phyloP scores from a whole-genome alignment of 352 stramenopile genomes.

The Phytopythium boreale region DNA sequence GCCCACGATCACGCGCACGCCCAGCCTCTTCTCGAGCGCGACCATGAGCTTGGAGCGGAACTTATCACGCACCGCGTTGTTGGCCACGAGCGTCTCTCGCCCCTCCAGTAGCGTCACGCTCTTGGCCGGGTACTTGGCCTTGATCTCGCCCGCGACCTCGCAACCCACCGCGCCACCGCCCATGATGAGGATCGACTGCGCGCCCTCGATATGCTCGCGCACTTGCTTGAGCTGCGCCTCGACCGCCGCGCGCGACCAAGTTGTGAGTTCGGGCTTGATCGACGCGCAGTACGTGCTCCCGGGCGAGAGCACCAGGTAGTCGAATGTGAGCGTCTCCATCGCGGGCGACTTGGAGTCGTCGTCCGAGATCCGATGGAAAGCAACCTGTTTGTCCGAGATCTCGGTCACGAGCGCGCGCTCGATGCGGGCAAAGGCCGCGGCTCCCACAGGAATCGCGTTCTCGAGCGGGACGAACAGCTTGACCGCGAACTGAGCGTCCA shows the following conservation, averaged over 20 bases:
- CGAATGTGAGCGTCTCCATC: slow-evolving; percentile 23
- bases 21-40: slow-evolving; percentile 14
- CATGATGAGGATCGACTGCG: slow-evolving; percentile 24
- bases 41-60: slow-evolving; percentile 16
- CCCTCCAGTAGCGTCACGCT: slow-evolving; percentile 28
- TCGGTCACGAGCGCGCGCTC: slow-evolving; percentile 19
- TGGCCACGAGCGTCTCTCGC: slow-evolving; percentile 17
- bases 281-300: slow-evolving; percentile 30
- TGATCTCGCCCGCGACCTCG: slow-evolving; percentile 34
- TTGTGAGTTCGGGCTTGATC: slow-evolving; percentile 22
- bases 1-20: slow-evolving; percentile 23
- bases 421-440: slow-evolving; percentile 16
- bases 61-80: slow-evolving; percentile 16
- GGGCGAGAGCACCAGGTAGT: slow-evolving; percentile 36
- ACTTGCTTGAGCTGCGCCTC: slow-evolving; percentile 22
- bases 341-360: slow-evolving; percentile 12
- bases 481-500: slow-evolving; percentile 23
- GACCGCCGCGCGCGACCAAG: slow-evolving; percentile 18
- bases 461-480: slow-evolving; percentile 41
- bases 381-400: slow-evolving; percentile 24
- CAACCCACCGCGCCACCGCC: slow-evolving; percentile 31
- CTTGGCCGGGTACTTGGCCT: slow-evolving; percentile 26
- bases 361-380: slow-evolving; percentile 17
- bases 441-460: slow-evolving; percentile 20
- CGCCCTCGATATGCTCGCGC: slow-evolving; percentile 18